Evolutionary conservation across 2,329 filamentous ascomycete genomes (phyloP).

Genomic region (Xylariales sp.): DNA sequence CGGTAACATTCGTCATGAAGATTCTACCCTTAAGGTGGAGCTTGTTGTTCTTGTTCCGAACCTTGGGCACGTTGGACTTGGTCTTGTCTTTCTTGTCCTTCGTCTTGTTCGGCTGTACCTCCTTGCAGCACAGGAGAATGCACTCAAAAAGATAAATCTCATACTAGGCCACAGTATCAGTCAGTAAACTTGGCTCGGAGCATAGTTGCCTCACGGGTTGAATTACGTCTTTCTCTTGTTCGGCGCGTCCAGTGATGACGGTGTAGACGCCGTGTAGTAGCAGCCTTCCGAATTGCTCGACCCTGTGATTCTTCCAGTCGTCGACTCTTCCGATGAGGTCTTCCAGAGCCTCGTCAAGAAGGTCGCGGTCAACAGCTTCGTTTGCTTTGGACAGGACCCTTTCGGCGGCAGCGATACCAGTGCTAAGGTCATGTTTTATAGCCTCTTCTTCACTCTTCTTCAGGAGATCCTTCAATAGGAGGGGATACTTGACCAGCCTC

Average conservation of each 20-base stretch:
- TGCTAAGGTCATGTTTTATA: constrained; percentile 65
- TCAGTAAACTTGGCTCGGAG: constrained; percentile 8
- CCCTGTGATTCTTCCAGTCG: constrained; percentile 92
- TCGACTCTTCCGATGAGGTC: constrained; percentile 82
- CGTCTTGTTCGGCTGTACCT: constrained; percentile 77
- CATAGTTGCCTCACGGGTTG: constrained; percentile 30
- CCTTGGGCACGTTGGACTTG: constrained; percentile 51
- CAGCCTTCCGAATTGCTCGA: constrained; percentile 87
- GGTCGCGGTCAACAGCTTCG: constrained; percentile 82
- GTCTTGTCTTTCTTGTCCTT: constrained; percentile 72
- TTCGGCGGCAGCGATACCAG: constrained; percentile 77
- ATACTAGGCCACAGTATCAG: constrained; percentile 54
- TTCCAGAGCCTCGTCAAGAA: constrained; percentile 75
- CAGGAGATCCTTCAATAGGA: constrained; percentile 82
- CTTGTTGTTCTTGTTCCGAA: constrained; percentile 65
- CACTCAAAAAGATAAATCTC: constrained; percentile 96
- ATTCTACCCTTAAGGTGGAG: constrained; percentile 94
- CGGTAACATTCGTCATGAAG: constrained; percentile 98
- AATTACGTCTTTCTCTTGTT: constrained; percentile 80
- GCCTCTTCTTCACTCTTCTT: constrained; percentile 73
- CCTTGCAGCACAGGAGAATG: constrained; percentile 96
- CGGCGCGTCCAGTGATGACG: constrained; percentile 83
- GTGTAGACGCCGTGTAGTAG: constrained; percentile 87
- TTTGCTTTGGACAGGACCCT: constrained; percentile 81
- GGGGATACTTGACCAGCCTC: constrained; percentile 86